Evolutionary conservation across 768 basidiomycete species (phyloP).

Genomic region (Candolleomyces aberdarensis): DNA sequence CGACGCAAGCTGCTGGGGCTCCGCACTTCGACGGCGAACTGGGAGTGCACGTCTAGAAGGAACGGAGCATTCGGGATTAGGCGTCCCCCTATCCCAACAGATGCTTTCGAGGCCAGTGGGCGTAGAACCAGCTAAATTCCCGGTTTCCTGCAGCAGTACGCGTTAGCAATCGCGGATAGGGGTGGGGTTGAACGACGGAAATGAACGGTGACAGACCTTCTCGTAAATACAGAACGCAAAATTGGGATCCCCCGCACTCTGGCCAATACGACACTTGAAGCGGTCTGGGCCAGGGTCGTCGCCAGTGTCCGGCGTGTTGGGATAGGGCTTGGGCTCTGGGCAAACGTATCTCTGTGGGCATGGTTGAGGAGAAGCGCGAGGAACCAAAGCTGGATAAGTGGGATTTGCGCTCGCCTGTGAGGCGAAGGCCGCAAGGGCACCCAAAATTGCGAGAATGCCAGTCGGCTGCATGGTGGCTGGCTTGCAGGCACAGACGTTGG

Average conservation of each 20-base stretch:
- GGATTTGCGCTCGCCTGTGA: too few species aligned
- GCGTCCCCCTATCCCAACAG: background rate
- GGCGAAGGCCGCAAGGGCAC: too few species aligned
- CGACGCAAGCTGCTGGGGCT: background rate
- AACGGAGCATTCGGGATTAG: background rate
- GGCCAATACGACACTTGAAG: slow-evolving; percentile 4
- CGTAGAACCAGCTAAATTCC: background rate
- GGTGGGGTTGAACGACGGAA: too few species aligned
- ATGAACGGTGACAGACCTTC: background rate
- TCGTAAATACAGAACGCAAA: slow-evolving; percentile 5
- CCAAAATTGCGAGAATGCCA: too few species aligned
- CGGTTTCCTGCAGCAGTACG: background rate
- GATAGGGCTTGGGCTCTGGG: background rate
- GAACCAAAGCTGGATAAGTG: background rate
- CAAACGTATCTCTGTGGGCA: background rate
- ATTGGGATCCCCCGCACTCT: background rate
- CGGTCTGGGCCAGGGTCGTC: background rate
- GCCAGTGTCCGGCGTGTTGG: background rate
- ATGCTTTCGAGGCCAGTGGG: background rate
- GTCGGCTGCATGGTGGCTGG: too few species aligned
- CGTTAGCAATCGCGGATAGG: too few species aligned
- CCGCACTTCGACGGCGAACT: background rate
- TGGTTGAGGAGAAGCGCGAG: background rate
- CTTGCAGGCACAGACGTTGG: too few species aligned
- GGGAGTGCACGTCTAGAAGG: background rate